A percentile compares a stretch with the other conserved stretches of the same genome.
These are phyloP conservation scores for Thymus mandschuricus DNA, from an alignment of 257 asterid genomes.

Conservation along the genomic window DNA sequence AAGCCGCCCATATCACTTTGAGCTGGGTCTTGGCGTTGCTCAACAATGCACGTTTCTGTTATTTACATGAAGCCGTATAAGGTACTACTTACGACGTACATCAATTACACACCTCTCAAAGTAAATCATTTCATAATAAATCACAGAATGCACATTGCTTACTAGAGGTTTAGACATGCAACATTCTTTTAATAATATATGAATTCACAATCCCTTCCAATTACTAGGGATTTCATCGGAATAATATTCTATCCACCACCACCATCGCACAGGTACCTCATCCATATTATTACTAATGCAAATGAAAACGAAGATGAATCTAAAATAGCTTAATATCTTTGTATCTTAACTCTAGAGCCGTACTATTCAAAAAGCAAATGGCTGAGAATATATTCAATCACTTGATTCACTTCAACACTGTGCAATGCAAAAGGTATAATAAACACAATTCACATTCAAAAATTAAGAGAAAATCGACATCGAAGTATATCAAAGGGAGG, in stretches of 20 bases:
- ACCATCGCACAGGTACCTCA: too few relatives aligned
- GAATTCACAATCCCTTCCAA: not conserved
- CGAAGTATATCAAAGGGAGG: too few relatives aligned
- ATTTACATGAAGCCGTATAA: not conserved
- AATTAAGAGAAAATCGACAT: not conserved
- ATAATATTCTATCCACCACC: too few relatives aligned
- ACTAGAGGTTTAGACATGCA: not conserved
- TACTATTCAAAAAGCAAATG: not conserved
- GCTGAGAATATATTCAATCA: not conserved
- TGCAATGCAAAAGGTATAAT: not conserved
- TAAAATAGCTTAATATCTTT: too few relatives aligned
- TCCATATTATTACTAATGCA: too few relatives aligned
- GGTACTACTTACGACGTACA: slow-evolving; percentile 1
- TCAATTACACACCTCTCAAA: slow-evolving; percentile 21
- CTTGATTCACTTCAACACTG: not conserved
- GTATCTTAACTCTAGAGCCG: too few relatives aligned
- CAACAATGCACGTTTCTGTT: slow-evolving; percentile 68
- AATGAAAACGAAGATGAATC: too few relatives aligned
- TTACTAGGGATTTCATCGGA: too few relatives aligned
- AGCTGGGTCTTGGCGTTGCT: slow-evolving; percentile 45
- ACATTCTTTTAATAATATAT: not conserved
- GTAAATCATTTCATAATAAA: slow-evolving; percentile 4
- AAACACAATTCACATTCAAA: slow-evolving; percentile 11
- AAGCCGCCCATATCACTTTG: slow-evolving; percentile 43
- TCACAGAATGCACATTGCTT: not conserved